A percentile compares a stretch with the other conserved stretches of the same genome.
Conservation (phyloP, 2,329 filamentous ascomycete species). For the Tolypocladium endophyticum region DNA sequence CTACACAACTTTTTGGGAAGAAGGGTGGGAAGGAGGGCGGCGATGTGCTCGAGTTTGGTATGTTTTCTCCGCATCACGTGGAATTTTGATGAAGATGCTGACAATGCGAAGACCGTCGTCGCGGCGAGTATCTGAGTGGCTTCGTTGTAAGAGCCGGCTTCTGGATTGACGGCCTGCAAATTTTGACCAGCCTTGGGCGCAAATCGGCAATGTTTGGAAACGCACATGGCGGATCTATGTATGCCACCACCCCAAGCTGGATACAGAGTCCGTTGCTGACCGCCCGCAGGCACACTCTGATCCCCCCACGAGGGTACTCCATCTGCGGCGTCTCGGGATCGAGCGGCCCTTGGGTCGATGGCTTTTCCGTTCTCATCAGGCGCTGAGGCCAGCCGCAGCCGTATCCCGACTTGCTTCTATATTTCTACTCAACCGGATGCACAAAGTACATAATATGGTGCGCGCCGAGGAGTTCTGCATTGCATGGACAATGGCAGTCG, state of each 20-base stretch:
- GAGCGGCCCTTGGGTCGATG: conserved; percentile 71
- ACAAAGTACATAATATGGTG: background rate
- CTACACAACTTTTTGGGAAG: conserved; percentile 79
- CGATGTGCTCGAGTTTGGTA: conserved; percentile 69
- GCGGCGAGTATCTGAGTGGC: conserved; percentile 78
- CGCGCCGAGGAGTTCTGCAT: too few species aligned
- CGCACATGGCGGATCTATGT: conserved; percentile 68
- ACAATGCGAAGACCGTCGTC: conserved; percentile 57
- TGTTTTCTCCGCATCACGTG: conserved; percentile 17
- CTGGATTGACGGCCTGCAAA: conserved; percentile 82
- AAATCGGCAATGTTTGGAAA: conserved; percentile 82
- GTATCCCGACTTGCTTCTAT: background rate
- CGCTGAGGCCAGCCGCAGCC: conserved; percentile 8
- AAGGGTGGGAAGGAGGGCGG: conserved; percentile 59
- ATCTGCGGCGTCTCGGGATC: conserved; percentile 83
- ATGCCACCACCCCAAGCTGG: conserved; percentile 29
- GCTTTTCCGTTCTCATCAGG: conserved; percentile 65
- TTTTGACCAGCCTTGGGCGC: conserved; percentile 80
- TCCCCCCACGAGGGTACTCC: conserved; percentile 80
- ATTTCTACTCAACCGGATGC: background rate
- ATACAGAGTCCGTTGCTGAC: conserved; percentile 11
- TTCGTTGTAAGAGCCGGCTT: conserved; percentile 72
- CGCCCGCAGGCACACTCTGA: conserved; percentile 61
- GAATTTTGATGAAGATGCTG: background rate
- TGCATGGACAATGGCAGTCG: background rate